These are phyloP conservation scores for Agaricus blazei DNA, from an alignment of 768 basidiomycete genomes.

Conservation along the genomic window DNA sequence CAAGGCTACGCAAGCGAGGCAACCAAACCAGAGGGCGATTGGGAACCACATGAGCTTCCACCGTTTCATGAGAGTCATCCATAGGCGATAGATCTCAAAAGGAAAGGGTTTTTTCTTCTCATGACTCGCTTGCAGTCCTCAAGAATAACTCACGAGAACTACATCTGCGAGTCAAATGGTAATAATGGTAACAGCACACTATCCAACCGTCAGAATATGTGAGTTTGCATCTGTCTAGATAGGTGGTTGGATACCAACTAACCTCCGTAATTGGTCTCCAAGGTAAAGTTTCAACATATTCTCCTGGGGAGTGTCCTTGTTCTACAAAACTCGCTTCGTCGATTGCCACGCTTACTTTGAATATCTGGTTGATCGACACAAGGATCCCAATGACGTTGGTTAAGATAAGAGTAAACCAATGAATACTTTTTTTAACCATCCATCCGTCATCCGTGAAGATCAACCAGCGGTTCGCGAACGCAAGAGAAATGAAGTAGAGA, in stretches of 20 bases:
- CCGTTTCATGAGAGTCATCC: not conserved
- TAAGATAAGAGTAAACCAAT: not conserved
- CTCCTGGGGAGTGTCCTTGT: not conserved
- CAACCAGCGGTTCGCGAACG: constrained; percentile 2
- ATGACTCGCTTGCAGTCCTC: too few relatives aligned
- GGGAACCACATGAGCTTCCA: constrained; percentile 1
- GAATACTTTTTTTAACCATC: not conserved
- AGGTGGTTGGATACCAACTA: too few relatives aligned
- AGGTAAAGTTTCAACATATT: not conserved
- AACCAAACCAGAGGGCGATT: constrained; percentile 7
- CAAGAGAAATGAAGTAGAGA: not conserved
- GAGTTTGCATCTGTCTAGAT: too few relatives aligned
- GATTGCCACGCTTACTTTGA: not conserved
- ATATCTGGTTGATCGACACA: not conserved
- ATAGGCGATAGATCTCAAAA: constrained; percentile 10
- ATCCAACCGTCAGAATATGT: too few relatives aligned
- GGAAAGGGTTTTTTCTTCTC: too few relatives aligned
- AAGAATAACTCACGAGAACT: too few relatives aligned
- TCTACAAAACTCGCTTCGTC: not conserved
- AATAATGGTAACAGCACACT: too few relatives aligned
- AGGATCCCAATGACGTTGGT: not conserved
- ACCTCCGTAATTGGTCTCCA: too few relatives aligned
- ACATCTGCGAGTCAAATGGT: too few relatives aligned
- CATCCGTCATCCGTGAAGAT: constrained; percentile 9
- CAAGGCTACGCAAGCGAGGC: constrained; percentile 1